phyloP scores from a whole-genome alignment of 129 eudicot species.

The Centaurea solstitialis region DNA sequence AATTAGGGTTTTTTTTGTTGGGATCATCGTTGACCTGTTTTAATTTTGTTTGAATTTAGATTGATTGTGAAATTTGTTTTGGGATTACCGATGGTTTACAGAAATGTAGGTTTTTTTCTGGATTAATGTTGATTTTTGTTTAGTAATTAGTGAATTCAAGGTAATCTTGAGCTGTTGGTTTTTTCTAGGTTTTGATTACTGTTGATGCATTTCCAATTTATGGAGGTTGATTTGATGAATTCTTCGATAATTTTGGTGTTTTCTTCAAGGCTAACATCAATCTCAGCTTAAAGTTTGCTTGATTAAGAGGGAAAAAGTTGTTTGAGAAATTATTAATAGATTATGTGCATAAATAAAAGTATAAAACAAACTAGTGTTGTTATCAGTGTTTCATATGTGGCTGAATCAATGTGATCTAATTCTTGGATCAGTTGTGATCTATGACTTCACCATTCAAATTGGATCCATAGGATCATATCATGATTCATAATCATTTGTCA shows the following conservation, averaged over 20 bases:
- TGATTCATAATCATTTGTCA: not conserved
- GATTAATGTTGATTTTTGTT: constrained; percentile 15
- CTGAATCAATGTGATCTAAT: not conserved
- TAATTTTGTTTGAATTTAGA: not conserved
- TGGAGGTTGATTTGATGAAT: not conserved
- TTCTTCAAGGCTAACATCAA: not conserved
- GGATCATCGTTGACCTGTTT: not conserved
- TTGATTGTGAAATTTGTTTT: constrained; percentile 7
- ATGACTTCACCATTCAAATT: not conserved
- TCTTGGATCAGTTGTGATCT: not conserved
- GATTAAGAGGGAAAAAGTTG: constrained; percentile 3
- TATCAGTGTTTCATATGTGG: constrained; percentile 15
- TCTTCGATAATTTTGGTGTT: not conserved
- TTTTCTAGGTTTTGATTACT: not conserved
- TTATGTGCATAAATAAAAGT: too few relatives aligned
- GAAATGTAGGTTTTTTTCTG: constrained; percentile 4
- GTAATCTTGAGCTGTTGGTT: not conserved
- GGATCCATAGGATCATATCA: not conserved
- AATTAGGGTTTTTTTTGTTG: not conserved
- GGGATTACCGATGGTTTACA: constrained; percentile 1
- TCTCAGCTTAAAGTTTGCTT: constrained; percentile 1
- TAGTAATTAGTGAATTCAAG: not conserved
- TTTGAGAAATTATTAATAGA: not conserved
- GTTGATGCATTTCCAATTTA: constrained; percentile 11
- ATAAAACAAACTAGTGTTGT: constrained; percentile 4